Percentiles rank a stretch among this genome's conserved stretches.
Evolutionary conservation across 495 filamentous ascomycete genomes (phyloP).

Genomic region (Trichoderma erinaceum): DNA sequence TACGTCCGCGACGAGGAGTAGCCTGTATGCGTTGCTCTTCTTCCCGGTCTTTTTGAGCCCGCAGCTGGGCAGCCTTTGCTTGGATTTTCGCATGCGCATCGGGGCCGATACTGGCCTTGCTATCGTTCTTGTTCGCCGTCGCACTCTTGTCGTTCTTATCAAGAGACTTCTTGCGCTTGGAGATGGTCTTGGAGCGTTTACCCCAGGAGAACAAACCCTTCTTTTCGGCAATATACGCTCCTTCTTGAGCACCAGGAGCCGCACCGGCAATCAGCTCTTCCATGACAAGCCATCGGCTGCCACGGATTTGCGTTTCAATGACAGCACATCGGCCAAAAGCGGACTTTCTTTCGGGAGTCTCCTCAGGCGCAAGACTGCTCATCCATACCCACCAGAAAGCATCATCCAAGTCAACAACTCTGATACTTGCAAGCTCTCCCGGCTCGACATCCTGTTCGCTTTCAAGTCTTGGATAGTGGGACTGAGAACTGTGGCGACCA

Average conservation of each 20-base stretch:
- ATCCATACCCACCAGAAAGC: constrained; percentile 99
- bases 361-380: constrained; percentile 87
- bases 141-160: constrained; percentile 26
- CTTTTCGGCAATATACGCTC: constrained; percentile 88
- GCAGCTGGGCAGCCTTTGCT: constrained; percentile 75
- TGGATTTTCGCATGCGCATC: constrained; percentile 92
- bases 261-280: constrained; percentile 97
- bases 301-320: constrained; percentile 75
- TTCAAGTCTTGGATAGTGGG: constrained; percentile 65
- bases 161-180: constrained; percentile 57
- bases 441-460: constrained; percentile 67
- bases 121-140: constrained; percentile 35
- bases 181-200: constrained; percentile 58
- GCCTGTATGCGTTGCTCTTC: constrained; percentile 35
- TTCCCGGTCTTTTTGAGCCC: constrained; percentile 51
- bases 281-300: constrained; percentile 84
- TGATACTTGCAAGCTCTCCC: constrained; percentile 90
- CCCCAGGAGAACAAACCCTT: constrained; percentile 84
- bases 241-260: constrained; percentile 74
- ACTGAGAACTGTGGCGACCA: constrained; percentile 77
- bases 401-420: constrained; percentile 79
- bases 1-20: constrained; percentile 39
- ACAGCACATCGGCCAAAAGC: constrained; percentile 92
- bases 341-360: constrained; percentile 75
- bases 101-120: constrained; percentile 82